Conservation (phyloP, 2,329 filamentous ascomycete genomes). For the Phyllosticta paracitricarpa region DNA sequence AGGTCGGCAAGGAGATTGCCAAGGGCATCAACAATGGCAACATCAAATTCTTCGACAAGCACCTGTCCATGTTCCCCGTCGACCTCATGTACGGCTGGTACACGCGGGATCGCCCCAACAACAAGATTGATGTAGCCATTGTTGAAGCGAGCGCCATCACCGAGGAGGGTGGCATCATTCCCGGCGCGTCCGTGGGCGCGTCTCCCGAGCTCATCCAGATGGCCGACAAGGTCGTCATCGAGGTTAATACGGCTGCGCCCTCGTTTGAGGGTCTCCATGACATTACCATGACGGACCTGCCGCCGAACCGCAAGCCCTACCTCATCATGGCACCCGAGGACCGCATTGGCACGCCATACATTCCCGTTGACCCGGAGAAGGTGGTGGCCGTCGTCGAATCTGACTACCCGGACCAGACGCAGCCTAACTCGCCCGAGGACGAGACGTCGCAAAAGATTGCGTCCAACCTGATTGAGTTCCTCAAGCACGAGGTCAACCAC, state of each 20-base stretch:
- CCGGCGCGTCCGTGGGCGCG: constrained; percentile 75
- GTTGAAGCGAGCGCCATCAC: constrained; percentile 82
- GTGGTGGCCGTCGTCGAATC: constrained; percentile 78
- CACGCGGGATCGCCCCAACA: constrained; percentile 66
- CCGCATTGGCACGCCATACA: constrained; percentile 71
- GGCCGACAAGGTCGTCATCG: constrained; percentile 83
- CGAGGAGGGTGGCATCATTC: constrained; percentile 80
- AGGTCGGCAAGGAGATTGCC: constrained; percentile 82
- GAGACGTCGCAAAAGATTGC: constrained; percentile 64
- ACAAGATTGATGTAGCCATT: constrained; percentile 70
- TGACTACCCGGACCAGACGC: constrained; percentile 69
- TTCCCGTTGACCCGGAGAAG: constrained; percentile 75
- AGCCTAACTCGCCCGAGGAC: constrained; percentile 68
- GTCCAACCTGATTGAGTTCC: constrained; percentile 68
- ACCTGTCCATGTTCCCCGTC: constrained; percentile 82
- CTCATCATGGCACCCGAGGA: constrained; percentile 78
- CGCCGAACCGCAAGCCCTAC: constrained; percentile 73
- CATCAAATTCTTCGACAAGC: constrained; percentile 91
- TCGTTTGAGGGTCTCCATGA: constrained; percentile 84
- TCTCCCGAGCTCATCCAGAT: constrained; percentile 81
- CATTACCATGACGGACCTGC: constrained; percentile 79
- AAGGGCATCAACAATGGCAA: constrained; percentile 83
- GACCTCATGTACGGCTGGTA: constrained; percentile 77
- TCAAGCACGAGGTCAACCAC: constrained; percentile 74
- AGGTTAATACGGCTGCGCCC: constrained; percentile 79